Base-by-base conservation (phyloP, 1,284 basidiomycete species). In the Trichosporon sp. region DNA sequence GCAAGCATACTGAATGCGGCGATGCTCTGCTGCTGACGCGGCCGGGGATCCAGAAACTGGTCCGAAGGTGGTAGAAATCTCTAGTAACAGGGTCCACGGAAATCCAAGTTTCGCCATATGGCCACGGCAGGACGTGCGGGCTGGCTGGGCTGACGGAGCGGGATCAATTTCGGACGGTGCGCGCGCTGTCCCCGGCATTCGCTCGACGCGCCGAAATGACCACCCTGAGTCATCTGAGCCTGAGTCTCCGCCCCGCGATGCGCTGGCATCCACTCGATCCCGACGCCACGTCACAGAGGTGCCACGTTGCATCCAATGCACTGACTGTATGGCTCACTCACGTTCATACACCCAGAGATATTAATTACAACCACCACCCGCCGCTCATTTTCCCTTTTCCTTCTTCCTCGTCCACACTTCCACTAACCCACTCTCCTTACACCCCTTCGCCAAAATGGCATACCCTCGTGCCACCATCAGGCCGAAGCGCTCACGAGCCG, bases 381-480 rank as follows among this genome's bases (percentile, higher is more conserved):
- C 25, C 44, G 11, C n/a, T n/a, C 21, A 44, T 56, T 34, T 16
- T 40, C 56, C 34, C 33, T 58, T 40, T 27, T 33, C 56, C 44
- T 14, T 29, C 37, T 40, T 32, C 52, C 46, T 32, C 54, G 52
- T 63, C 49, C 16, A n/a, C 16, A n/a, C 16, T 16, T 21, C 56
- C 52, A 37, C 4, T 36, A 23, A 5, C 16, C 36, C 61, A 34
- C 19, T 27, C 21, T 40, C 21, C 34, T 29, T 33, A 19, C 34
- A n/a, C 19, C 52, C 34, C 34, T 31, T 16, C 23, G 23, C 49
- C 61, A 63, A 23, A 49, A 66, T 66, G 65, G 65, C 65, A 34
- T 63, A 63, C 60, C 59, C 62, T 32, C 65, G 65, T 33, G 65
- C 65, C 57, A 59, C 62, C 29, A 66, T 61, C 49, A 59, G 65